These are phyloP conservation scores for Ganoderma meredithae DNA, from an alignment of 1,284 basidiomycete species.

Conservation along the genomic window DNA sequence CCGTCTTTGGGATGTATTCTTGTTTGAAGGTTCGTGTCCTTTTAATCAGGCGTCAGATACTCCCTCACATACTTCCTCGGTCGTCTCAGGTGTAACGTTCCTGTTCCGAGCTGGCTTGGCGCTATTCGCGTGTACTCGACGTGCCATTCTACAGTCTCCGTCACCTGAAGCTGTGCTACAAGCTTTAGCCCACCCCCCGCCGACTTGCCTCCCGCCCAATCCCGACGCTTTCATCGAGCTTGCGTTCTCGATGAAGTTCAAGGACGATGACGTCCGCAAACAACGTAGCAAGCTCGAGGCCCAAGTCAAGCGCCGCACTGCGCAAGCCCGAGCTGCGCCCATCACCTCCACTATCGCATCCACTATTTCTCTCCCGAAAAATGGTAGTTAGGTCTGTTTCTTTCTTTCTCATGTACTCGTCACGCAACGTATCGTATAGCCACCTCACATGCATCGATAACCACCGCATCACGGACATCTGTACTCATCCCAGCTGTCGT, in stretches of 20 bases:
- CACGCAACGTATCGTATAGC: slow-evolving; percentile 1
- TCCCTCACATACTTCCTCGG: not conserved
- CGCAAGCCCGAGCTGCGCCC: slow-evolving; percentile 45
- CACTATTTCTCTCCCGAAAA: slow-evolving; percentile 36
- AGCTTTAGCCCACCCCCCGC: slow-evolving; percentile 60
- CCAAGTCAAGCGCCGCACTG: slow-evolving; percentile 64
- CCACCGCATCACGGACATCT: slow-evolving; percentile 7
- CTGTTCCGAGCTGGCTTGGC: slow-evolving; percentile 84
- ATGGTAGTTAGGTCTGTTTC: slow-evolving; percentile 1
- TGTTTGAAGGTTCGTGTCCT: slow-evolving; percentile 74
- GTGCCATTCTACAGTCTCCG: slow-evolving; percentile 59
- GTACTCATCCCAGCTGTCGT: slow-evolving; percentile 19
- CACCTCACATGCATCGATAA: slow-evolving; percentile 8
- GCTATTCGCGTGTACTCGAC: slow-evolving; percentile 71
- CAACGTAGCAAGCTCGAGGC: slow-evolving; percentile 77
- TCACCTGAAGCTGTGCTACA: slow-evolving; percentile 58
- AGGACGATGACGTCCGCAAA: slow-evolving; percentile 84
- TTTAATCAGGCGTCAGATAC: no score
- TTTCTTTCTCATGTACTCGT: not conserved
- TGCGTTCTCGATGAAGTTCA: slow-evolving; percentile 72
- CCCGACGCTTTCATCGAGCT: slow-evolving; percentile 72
- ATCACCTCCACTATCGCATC: slow-evolving; percentile 24
- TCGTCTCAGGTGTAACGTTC: slow-evolving; percentile 73
- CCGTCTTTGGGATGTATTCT: slow-evolving; percentile 88
- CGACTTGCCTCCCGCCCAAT: slow-evolving; percentile 58